These are phyloP conservation scores for Diaporthe humulicola DNA, from an alignment of 2,329 filamentous ascomycete genomes.

Conservation along the genomic window DNA sequence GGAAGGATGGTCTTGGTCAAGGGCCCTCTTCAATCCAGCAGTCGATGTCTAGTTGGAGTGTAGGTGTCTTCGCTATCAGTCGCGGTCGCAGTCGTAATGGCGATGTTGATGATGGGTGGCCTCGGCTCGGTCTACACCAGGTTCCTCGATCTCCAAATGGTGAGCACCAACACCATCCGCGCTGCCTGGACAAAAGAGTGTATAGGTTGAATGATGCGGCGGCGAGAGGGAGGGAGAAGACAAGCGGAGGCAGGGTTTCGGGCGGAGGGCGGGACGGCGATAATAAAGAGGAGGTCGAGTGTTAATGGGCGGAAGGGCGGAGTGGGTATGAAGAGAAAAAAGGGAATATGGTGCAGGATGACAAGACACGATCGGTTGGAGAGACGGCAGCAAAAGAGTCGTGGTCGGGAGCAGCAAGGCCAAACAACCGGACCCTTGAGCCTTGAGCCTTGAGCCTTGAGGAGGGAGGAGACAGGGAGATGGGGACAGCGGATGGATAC, in stretches of 20 bases:
- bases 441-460: conserved; percentile 7
- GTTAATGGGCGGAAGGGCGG: conserved; percentile 13
- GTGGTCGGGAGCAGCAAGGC: conserved; percentile 10
- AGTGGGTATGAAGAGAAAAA: conserved; percentile 3
- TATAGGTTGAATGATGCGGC: conserved; percentile 36
- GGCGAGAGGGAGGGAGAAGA: conserved; percentile 16
- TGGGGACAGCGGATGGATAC: conserved; percentile 32
- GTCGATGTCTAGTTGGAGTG: not conserved
- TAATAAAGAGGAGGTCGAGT: conserved; percentile 26
- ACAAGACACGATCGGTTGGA: conserved; percentile 13
- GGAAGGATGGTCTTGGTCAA: not conserved
- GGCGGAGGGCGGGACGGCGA: conserved; percentile 28
- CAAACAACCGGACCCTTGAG: conserved; percentile 23
- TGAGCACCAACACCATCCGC: conserved; percentile 12
- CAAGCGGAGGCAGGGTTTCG: not conserved
- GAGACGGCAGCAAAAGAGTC: conserved; percentile 14
- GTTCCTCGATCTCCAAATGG: conserved; percentile 23
- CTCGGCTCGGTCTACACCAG: conserved; percentile 22
- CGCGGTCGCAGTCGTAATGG: conserved; percentile 8
- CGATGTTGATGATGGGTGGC: not conserved
- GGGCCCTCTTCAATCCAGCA: not conserved
- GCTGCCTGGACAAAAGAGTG: conserved; percentile 38
- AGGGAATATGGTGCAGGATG: conserved; percentile 4
- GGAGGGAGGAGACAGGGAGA: conserved; percentile 29
- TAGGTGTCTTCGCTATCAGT: not conserved